Evolutionary conservation across 352 stramenopile species (phyloP).

Genomic region (Pythium aristosporum): DNA sequence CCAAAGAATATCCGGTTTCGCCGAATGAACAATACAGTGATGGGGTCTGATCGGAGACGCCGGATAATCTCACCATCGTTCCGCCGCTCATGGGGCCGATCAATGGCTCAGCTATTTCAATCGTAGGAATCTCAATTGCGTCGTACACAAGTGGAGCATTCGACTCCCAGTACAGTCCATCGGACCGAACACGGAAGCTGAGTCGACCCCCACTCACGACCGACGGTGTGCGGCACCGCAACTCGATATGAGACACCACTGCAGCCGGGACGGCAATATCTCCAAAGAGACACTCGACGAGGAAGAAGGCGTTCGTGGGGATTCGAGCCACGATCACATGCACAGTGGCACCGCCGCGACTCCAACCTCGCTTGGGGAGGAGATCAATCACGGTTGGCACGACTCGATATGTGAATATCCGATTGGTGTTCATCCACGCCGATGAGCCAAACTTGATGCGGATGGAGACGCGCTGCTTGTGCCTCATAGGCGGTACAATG

Average conservation of each 20-base stretch:
- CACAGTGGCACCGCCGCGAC: constrained; percentile 6
- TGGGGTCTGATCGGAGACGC: neutral
- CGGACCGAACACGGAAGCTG: constrained; percentile 8
- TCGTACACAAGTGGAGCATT: constrained; percentile 12
- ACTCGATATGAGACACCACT: constrained; percentile 9
- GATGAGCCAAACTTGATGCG: constrained; percentile 18
- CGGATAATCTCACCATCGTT: constrained; percentile 21
- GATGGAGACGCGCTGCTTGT: constrained; percentile 3
- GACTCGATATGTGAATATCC: constrained; percentile 15
- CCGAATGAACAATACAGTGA: constrained; percentile 25
- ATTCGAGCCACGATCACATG: constrained; percentile 15
- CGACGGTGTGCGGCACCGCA: constrained; percentile 12
- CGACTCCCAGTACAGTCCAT: constrained; percentile 15
- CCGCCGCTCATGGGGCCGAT: constrained; percentile 23
- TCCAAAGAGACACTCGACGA: constrained; percentile 27
- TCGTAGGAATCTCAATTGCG: constrained; percentile 6
- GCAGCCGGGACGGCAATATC: constrained; percentile 5
- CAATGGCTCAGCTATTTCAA: constrained; percentile 16
- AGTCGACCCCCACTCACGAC: neutral
- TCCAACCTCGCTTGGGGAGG: constrained; percentile 20
- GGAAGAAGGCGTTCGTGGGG: neutral
- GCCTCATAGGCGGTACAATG: constrained; percentile 10
- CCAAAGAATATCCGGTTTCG: constrained; percentile 15
- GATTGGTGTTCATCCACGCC: constrained; percentile 17
- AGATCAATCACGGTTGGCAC: constrained; percentile 17